Evolutionary conservation across 1,139 yeast genomes (phyloP), one percentile per base, ranked within the genome.

Genomic region (Taphrina populina): DNA sequence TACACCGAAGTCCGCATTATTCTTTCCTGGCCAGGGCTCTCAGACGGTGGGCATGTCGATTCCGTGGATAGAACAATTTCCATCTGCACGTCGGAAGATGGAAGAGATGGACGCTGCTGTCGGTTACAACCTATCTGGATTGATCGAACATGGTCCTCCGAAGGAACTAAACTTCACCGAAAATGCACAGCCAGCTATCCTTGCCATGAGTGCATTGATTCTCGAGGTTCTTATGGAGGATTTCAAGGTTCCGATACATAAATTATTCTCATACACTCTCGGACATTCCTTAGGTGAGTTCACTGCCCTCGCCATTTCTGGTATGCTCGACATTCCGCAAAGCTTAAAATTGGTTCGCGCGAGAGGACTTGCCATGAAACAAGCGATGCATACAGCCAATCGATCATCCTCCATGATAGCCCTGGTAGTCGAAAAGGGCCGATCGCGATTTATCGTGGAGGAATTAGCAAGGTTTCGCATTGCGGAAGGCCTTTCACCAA

Each of bases 231-330:
- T 75, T 35, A 62, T 67, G 39, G 59, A 65, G n/a, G 61, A 63
- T 4, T 64, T 63, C 53, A 68, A 19, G 19, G 46, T 45, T 2
- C 44, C 54, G 11, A 20, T 32, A 13, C 41, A 52, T 3, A 46
- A 60, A 21, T 15, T 49, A 5, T 52, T 62, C 15, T 59, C 64
- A 11, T 72, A 62, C 57, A 59, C 75, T 1, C 61, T 79, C 61
- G 86, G 86, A 41, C 86, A 82, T 64, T 81, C 85, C 1, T 69
- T 81, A 11, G 86, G 86, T 2, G 85, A 81, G 65, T 81, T 77
- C 64, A 70, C 83, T 0, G 82, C 83, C 0, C 68, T 77, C 54
- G 65, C 74, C 1, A 70, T 78, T 6, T 69, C 76, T 11, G 80
- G 80, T 0, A 67, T 70, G 2, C 62, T 79, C 17, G 66, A 71